phyloP scores from a whole-genome alignment of 352 stramenopile species.

The Globisporangium rhizosaccharum region DNA sequence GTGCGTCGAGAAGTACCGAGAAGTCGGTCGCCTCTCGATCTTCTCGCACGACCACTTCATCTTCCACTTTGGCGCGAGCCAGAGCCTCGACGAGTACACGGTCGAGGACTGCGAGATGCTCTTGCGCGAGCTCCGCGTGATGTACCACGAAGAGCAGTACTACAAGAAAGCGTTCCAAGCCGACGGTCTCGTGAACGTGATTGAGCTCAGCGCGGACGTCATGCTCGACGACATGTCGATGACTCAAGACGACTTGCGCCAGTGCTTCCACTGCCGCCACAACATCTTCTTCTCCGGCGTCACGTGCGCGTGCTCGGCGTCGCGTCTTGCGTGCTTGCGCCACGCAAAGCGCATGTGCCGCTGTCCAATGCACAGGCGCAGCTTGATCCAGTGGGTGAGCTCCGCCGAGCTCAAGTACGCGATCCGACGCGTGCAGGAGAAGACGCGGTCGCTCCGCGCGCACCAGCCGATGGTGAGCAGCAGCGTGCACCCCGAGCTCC shows the following conservation, averaged over 20 bases:
- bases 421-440: constrained; percentile 65
- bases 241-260: constrained; percentile 60
- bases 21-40: constrained; percentile 55
- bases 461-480: constrained; percentile 10
- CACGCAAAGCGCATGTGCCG: constrained; percentile 62
- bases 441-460: constrained; percentile 35
- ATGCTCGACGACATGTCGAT: constrained; percentile 72
- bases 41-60: constrained; percentile 83
- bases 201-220: constrained; percentile 57
- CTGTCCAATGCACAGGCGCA: constrained; percentile 46
- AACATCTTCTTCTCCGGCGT: constrained; percentile 81
- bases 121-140: constrained; percentile 49
- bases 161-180: constrained; percentile 48
- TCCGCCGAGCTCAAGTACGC: constrained; percentile 54
- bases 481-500: constrained; percentile 1
- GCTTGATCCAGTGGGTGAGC: constrained; percentile 65
- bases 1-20: constrained; percentile 65
- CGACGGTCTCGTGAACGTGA: constrained; percentile 40
- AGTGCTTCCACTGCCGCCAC: constrained; percentile 68
- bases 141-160: constrained; percentile 67
- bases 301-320: constrained; percentile 57
- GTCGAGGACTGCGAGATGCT: constrained; percentile 61
- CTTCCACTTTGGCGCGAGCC: constrained; percentile 64
- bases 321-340: constrained; percentile 53
- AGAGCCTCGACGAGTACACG: constrained; percentile 60